These are phyloP conservation scores for Neurospora sp. DNA, from an alignment of 495 filamentous ascomycete species.

Conservation along the genomic window DNA sequence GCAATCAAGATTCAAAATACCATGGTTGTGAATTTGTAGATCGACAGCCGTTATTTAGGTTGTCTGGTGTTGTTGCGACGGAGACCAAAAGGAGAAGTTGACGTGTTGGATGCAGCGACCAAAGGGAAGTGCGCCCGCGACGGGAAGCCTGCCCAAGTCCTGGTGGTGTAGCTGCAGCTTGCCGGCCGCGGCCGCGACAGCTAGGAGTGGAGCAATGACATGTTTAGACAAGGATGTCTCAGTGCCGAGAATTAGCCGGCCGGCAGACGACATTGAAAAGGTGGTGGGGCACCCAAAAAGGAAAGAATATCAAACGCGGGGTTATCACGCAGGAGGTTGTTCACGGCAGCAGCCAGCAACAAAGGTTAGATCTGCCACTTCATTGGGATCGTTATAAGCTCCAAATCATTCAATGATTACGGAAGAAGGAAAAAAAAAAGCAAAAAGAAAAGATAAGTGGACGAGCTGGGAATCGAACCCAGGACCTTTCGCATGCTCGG, in stretches of 20 bases:
- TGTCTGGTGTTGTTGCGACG: background rate
- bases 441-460: background rate
- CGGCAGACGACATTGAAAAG: background rate
- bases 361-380: background rate
- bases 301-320: too few relatives aligned
- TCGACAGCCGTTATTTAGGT: background rate
- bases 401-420: background rate
- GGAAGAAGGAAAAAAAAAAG: background rate
- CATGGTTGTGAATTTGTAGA: background rate
- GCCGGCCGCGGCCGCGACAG: background rate
- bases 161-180: background rate
- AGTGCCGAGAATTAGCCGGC: background rate
- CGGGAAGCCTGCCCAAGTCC: background rate
- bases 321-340: background rate
- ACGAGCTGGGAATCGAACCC: constrained; percentile 20
- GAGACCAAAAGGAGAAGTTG: background rate
- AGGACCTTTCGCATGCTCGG: constrained; percentile 17
- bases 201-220: background rate
- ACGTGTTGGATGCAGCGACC: background rate
- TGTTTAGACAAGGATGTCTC: background rate
- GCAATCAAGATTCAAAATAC: background rate
- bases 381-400: background rate
- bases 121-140: background rate
- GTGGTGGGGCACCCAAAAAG: background rate
- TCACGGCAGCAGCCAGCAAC: background rate